Conservation (phyloP, 306 rosid species). For the Myrica gale region DNA sequence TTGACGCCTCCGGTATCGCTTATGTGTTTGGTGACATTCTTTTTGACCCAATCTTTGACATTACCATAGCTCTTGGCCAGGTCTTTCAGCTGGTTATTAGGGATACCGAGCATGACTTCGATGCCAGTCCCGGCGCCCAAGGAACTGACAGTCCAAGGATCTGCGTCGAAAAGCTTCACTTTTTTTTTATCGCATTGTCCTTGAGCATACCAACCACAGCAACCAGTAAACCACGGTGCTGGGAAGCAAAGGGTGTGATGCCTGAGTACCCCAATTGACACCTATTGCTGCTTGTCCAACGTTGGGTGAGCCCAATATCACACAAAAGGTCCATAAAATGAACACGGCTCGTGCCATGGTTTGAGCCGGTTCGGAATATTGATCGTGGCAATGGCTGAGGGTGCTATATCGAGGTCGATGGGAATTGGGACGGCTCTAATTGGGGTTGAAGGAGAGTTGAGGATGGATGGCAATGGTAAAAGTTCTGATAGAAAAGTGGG, state of each 20-base stretch:
- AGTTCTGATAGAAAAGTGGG: neutral
- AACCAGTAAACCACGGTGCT: too few species aligned
- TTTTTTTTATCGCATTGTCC: conserved; percentile 63
- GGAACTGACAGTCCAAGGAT: conserved; percentile 48
- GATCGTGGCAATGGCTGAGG: neutral
- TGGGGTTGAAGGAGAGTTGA: neutral
- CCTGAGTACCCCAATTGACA: conserved; percentile 70
- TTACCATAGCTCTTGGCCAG: conserved; percentile 21
- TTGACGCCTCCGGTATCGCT: conserved; percentile 45
- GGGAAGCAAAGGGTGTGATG: conserved; percentile 55
- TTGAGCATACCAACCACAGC: conserved; percentile 56
- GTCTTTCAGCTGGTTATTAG: conserved; percentile 49
- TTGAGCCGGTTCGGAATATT: neutral
- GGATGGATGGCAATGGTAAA: neutral
- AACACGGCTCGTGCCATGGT: conserved; percentile 33
- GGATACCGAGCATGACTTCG: conserved; percentile 73
- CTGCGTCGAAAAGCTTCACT: conserved; percentile 76
- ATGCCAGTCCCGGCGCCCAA: conserved; percentile 57
- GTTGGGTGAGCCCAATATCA: conserved; percentile 15
- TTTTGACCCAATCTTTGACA: conserved; percentile 64
- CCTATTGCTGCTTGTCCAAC: conserved; percentile 36
- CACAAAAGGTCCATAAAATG: conserved; percentile 20
- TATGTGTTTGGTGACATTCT: conserved; percentile 49
- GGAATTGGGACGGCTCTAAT: neutral
- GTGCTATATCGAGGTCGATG: neutral